Base-by-base conservation (phyloP, 2,329 filamentous ascomycete species). In the Penicillium sp. region DNA sequence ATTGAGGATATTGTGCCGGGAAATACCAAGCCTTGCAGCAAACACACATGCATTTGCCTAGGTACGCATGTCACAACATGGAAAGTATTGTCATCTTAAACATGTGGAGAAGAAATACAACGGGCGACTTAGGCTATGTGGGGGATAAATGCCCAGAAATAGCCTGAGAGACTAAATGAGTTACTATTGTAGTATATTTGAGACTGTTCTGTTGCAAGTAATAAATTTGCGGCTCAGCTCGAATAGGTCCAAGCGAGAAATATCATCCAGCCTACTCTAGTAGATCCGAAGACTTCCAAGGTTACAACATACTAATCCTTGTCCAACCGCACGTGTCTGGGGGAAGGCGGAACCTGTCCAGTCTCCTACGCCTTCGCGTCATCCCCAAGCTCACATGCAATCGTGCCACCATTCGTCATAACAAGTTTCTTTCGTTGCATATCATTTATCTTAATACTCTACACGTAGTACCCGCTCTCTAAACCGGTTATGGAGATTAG, bases 391-490 rank as follows among this genome's bases (percentile, higher is more conserved):
- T 73, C 72, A 65, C 83, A 83, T 63, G 82, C 77, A 29, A 83
- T 72, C 10, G 67, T 73, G 0, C 79, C 79, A 0, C 78, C 79
- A 22, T 75, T 64, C 42, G 52, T 55, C 70, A 66, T 70, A 26
- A 72, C 46, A 64, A 85, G 52, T 81, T 85, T 69, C 76, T 78
- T 0, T 72, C 82, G 84, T 0, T 54, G 2, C 51, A 80, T 55
- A 0, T 80, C 82, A 56, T 85, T 84, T 37, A 85, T 78, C 53
- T 70, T 79, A 1, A 85, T 71, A 2, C 74, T 75, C 62, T 84
- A 81, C 5, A 86, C 78, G 57, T 79, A 85, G 40, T 76, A 79
- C 2, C 77, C 77, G 3, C 78, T 66, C 3, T 72, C 68, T 13
- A 82, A 62, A 0, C 78, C 77, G 6, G 62, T 64, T 0, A 81